Percentiles rank a stretch among this genome's conserved stretches.
phyloP scores from a whole-genome alignment of 2,329 filamentous ascomycete species.

The Alternaria gaisen region DNA sequence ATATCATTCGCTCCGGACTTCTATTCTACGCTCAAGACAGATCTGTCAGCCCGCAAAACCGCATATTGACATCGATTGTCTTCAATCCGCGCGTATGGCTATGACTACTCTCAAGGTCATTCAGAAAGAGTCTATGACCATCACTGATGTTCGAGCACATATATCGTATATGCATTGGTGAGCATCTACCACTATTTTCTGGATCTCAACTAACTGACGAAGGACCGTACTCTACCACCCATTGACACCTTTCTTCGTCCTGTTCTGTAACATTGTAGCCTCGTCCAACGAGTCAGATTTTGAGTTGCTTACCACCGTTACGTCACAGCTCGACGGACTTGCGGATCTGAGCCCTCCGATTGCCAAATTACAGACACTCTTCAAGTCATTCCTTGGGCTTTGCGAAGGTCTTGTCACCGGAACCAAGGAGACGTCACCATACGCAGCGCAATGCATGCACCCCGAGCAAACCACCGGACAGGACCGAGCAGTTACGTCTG shows the following conservation, averaged over 20 bases:
- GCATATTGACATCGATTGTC: constrained; percentile 19
- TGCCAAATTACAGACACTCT: constrained; percentile 25
- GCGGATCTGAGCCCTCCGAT: constrained; percentile 18
- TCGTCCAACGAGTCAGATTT: constrained; percentile 26
- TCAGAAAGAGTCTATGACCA: constrained; percentile 19
- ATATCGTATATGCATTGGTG: constrained; percentile 33
- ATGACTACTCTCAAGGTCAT: constrained; percentile 26
- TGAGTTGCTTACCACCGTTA: constrained; percentile 21
- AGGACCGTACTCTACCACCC: constrained; percentile 35
- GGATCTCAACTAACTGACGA: not conserved
- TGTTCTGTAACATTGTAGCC: constrained; percentile 34
- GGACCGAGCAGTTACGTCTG: not conserved
- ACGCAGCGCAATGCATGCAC: not conserved
- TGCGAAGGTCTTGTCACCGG: constrained; percentile 19
- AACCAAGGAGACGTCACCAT: not conserved
- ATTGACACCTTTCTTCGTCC: constrained; percentile 31
- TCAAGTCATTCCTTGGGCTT: constrained; percentile 26
- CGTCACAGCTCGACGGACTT: constrained; percentile 24
- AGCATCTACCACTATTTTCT: not conserved
- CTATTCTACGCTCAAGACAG: constrained; percentile 30
- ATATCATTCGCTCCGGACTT: constrained; percentile 31
- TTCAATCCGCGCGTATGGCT: constrained; percentile 26
- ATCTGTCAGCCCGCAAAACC: constrained; percentile 23
- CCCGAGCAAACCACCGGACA: not conserved
- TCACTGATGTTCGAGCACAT: constrained; percentile 22